Conservation (phyloP, 352 stramenopile genomes). For the Globisporangium canariense region DNA sequence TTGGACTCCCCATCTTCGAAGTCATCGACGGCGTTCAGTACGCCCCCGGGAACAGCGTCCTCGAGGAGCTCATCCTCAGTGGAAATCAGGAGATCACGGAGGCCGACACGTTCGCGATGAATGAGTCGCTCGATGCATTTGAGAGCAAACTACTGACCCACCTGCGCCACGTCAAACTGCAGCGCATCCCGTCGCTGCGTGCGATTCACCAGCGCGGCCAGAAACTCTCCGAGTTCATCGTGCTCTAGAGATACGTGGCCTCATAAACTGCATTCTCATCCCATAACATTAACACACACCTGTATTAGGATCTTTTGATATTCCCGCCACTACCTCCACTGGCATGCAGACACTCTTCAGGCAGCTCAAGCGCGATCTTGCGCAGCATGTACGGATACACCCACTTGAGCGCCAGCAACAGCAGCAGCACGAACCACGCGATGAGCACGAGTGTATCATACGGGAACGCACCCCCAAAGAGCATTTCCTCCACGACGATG, state of each 20-base stretch:
- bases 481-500: constrained; percentile 71
- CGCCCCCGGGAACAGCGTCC: constrained; percentile 46
- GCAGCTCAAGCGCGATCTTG: constrained; percentile 46
- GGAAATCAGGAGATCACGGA: constrained; percentile 48
- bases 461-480: constrained; percentile 49
- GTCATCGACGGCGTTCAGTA: constrained; percentile 51
- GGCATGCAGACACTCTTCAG: constrained; percentile 26
- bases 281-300: constrained; percentile 1
- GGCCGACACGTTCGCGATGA: constrained; percentile 34
- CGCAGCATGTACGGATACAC: constrained; percentile 46
- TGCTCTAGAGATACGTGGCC: constrained; percentile 14
- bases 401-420: constrained; percentile 31
- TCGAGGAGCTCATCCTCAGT: constrained; percentile 65
- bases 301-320: constrained; percentile 26
- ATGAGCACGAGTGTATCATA: constrained; percentile 51
- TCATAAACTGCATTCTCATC: background rate
- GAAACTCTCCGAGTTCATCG: constrained; percentile 22
- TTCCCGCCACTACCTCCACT: constrained; percentile 1
- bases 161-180: constrained; percentile 59
- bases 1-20: constrained; percentile 60
- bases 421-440: constrained; percentile 45
- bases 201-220: constrained; percentile 13
- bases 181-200: constrained; percentile 41
- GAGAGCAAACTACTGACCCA: constrained; percentile 40
- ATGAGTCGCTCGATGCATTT: constrained; percentile 34